These are phyloP conservation scores for Tricharina praecox DNA, from an alignment of 495 filamentous ascomycete genomes.

Conservation along the genomic window DNA sequence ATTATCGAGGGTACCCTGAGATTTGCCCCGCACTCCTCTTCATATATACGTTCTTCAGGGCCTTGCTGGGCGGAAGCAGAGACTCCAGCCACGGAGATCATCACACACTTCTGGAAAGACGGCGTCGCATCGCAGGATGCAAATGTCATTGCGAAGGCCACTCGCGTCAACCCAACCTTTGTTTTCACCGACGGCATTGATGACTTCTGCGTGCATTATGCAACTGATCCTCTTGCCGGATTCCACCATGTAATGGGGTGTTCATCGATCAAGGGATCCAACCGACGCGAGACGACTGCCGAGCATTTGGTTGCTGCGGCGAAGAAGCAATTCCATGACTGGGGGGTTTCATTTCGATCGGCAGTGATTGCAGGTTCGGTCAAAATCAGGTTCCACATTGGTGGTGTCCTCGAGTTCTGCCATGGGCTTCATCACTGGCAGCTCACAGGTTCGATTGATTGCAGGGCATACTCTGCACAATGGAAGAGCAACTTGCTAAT, in stretches of 20 bases:
- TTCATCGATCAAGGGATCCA: no score
- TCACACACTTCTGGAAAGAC: slow-evolving; percentile 15
- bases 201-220: slow-evolving; percentile 29
- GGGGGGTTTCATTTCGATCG: slow-evolving; percentile 24
- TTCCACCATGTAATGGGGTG: slow-evolving; percentile 31
- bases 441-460: slow-evolving; percentile 13
- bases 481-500: slow-evolving; percentile 24
- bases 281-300: no score
- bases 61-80: slow-evolving; percentile 12
- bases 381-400: slow-evolving; percentile 31
- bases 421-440: slow-evolving; percentile 30
- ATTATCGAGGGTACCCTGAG: slow-evolving; percentile 6
- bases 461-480: slow-evolving; percentile 25
- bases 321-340: slow-evolving; percentile 26
- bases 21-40: not conserved
- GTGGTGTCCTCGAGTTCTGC: slow-evolving; percentile 34
- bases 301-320: slow-evolving; percentile 7
- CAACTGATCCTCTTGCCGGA: slow-evolving; percentile 31
- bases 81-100: not conserved
- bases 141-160: slow-evolving; percentile 7
- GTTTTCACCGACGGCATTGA: slow-evolving; percentile 12
- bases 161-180: slow-evolving; percentile 29
- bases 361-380: slow-evolving; percentile 16
- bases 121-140: slow-evolving; percentile 11
- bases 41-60: slow-evolving; percentile 11